Conservation (phyloP, 106 monocot genomes). For the Iris macrosiphon region DNA sequence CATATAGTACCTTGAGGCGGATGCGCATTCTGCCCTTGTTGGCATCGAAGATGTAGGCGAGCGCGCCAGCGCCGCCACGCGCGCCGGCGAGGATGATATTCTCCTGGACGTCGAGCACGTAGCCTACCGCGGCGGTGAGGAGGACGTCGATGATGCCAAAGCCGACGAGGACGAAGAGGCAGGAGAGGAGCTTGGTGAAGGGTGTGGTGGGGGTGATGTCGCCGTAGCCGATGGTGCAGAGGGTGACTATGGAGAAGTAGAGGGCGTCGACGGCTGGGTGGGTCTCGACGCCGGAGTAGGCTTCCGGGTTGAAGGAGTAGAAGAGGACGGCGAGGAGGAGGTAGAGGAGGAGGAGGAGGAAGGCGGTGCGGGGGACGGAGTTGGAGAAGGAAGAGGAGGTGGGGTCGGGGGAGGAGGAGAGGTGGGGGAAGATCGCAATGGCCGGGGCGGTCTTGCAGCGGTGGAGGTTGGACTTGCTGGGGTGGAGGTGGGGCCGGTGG, state of each 20-base stretch:
- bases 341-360: conserved; percentile 23
- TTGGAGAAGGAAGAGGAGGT: conserved; percentile 3
- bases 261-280: conserved; percentile 42
- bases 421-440: conserved; percentile 6
- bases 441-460: conserved; percentile 28
- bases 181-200: conserved; percentile 32
- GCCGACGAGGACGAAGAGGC: conserved; percentile 59
- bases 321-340: conserved; percentile 20
- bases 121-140: conserved; percentile 31
- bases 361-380: conserved; percentile 14
- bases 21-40: conserved; percentile 64
- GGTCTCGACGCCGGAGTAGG: conserved; percentile 31
- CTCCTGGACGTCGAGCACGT: conserved; percentile 52
- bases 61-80: background rate
- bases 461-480: conserved; percentile 10
- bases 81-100: conserved; percentile 17
- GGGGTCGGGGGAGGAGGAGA: background rate
- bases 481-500: background rate
- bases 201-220: conserved; percentile 45
- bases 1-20: conserved; percentile 31
- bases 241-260: conserved; percentile 65
- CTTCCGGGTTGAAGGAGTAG: conserved; percentile 14
- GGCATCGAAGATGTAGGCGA: conserved; percentile 26
- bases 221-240: conserved; percentile 70
- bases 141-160: conserved; percentile 53